phyloP scores from a whole-genome alignment of 164 flowering plant species.

The Warburgia ugandensis region DNA sequence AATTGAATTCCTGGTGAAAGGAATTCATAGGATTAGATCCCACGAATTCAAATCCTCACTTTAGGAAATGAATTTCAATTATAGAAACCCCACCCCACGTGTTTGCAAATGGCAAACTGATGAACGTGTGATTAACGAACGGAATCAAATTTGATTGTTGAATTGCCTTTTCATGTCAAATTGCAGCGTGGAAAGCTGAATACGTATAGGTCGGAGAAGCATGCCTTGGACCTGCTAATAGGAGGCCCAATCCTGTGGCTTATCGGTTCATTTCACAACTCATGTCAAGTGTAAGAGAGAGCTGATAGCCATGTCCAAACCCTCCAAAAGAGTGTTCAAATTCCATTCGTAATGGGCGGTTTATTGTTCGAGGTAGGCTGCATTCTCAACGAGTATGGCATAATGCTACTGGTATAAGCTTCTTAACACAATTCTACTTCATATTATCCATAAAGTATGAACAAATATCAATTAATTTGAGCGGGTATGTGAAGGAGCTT shows the following conservation, averaged over 20 bases:
- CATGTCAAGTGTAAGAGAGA: constrained; percentile 84
- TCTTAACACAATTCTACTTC: neutral
- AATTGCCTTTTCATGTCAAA: neutral
- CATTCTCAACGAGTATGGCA: constrained; percentile 43
- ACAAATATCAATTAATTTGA: constrained; percentile 17
- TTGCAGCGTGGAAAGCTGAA: constrained; percentile 44
- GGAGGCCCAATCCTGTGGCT: constrained; percentile 77
- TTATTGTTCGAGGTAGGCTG: constrained; percentile 59
- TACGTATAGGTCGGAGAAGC: constrained; percentile 34
- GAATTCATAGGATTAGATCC: too few species aligned
- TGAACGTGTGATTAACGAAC: too few species aligned
- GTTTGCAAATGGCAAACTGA: too few species aligned
- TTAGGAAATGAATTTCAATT: too few species aligned
- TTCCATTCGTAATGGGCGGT: constrained; percentile 76
- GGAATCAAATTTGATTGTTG: neutral
- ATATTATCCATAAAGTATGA: neutral
- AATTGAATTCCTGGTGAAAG: too few species aligned
- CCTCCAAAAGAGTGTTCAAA: constrained; percentile 56
- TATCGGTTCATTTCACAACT: constrained; percentile 73
- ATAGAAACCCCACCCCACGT: too few species aligned
- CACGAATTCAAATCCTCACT: too few species aligned
- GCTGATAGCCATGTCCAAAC: constrained; percentile 80
- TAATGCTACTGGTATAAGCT: constrained; percentile 39
- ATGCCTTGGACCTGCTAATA: constrained; percentile 56
- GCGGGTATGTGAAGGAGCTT: constrained; percentile 53